phyloP scores from a whole-genome alignment of 2,329 filamentous ascomycete species.

The Alternaria sp. region DNA sequence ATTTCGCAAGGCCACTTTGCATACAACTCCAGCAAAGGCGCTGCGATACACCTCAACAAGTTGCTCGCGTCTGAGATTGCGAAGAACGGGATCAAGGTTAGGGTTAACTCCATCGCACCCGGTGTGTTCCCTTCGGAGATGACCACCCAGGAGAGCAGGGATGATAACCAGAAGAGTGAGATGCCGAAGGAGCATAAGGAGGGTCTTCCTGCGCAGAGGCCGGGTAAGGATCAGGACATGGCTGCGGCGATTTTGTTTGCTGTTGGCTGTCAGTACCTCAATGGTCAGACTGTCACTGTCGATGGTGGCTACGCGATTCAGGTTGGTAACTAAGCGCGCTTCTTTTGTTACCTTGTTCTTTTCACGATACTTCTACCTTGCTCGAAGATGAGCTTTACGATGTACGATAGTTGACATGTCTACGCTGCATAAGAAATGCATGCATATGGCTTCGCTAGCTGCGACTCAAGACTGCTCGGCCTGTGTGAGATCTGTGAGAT shows the following conservation, averaged over 20 bases:
- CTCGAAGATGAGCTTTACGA: background rate
- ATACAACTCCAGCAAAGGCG: constrained; percentile 59
- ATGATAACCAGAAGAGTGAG: constrained; percentile 61
- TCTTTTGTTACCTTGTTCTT: background rate
- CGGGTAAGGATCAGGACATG: constrained; percentile 66
- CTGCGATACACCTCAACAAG: constrained; percentile 61
- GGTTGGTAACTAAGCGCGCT: constrained; percentile 35
- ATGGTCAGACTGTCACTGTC: constrained; percentile 57
- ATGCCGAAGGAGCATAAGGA: constrained; percentile 61
- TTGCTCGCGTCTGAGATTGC: constrained; percentile 62
- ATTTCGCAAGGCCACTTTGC: constrained; percentile 56
- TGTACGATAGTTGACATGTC: constrained; percentile 1
- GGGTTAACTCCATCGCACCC: constrained; percentile 65
- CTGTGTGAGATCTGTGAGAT: background rate
- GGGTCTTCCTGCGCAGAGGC: constrained; percentile 58
- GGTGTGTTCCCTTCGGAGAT: constrained; percentile 66
- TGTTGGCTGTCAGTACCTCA: constrained; percentile 58
- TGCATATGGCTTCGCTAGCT: background rate
- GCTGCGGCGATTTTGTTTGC: constrained; percentile 63
- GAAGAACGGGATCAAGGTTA: constrained; percentile 59
- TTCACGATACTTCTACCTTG: background rate
- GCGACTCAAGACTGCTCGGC: background rate
- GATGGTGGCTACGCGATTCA: constrained; percentile 60
- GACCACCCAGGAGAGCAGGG: constrained; percentile 58
- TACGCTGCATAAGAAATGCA: too few relatives aligned